Conservation (phyloP, 108 stramenopile genomes). For the Nitzschia putrida region DNA sequence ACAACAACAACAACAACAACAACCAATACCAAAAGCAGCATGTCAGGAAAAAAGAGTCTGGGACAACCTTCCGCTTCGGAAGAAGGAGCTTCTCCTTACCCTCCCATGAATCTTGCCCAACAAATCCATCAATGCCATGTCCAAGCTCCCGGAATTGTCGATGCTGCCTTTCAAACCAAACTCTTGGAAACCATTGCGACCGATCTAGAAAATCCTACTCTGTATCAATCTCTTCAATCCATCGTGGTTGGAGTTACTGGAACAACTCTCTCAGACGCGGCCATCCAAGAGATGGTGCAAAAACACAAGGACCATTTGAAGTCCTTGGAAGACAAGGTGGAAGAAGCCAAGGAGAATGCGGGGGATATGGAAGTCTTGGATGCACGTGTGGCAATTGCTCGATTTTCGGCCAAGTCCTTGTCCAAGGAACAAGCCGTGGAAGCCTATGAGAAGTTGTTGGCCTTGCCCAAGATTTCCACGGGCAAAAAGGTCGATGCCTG, state of each 20-base stretch:
- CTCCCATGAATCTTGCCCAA: constrained; percentile 74
- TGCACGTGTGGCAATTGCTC: constrained; percentile 77
- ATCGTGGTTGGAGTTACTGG: constrained; percentile 18
- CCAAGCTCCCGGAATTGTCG: constrained; percentile 38
- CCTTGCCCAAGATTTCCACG: constrained; percentile 85
- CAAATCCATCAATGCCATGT: constrained; percentile 63
- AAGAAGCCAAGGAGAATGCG: constrained; percentile 86
- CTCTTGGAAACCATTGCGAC: constrained; percentile 54
- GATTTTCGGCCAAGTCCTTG: constrained; percentile 84
- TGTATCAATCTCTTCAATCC: constrained; percentile 54
- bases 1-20: constrained; percentile 17
- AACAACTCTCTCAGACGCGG: constrained; percentile 28
- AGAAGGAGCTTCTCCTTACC: constrained; percentile 71
- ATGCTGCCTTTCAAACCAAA: constrained; percentile 36
- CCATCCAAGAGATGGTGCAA: constrained; percentile 43
- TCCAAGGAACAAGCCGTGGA: constrained; percentile 75
- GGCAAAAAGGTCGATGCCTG: constrained; percentile 95
- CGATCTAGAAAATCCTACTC: constrained; percentile 70
- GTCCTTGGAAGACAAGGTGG: constrained; percentile 52
- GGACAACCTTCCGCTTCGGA: constrained; percentile 68
- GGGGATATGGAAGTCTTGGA: constrained; percentile 99
- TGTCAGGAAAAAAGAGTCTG: constrained; percentile 4
- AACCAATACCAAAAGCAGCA: not conserved
- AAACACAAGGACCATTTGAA: constrained; percentile 50
- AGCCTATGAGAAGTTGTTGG: constrained; percentile 82